These are phyloP conservation scores for Fusarium tjaetaba DNA, from an alignment of 2,329 filamentous ascomycete genomes.

Conservation along the genomic window DNA sequence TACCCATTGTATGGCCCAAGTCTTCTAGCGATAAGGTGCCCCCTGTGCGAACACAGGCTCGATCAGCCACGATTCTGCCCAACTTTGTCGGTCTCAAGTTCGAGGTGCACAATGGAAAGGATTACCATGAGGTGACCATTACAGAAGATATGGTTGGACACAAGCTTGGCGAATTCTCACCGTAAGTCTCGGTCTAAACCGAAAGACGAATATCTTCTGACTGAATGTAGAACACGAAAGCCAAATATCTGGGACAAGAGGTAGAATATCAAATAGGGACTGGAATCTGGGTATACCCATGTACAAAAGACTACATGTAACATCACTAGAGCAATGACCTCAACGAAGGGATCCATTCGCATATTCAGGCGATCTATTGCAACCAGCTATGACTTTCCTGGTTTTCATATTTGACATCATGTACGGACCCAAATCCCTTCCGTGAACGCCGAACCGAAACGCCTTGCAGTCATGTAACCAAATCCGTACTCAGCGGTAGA, in stretches of 20 bases:
- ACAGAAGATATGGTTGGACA: slow-evolving; percentile 97
- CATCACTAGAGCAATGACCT: slow-evolving; percentile 39
- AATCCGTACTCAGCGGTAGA: slow-evolving; percentile 75
- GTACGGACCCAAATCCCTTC: slow-evolving; percentile 8
- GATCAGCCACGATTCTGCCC: slow-evolving; percentile 87
- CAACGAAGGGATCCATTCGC: slow-evolving; percentile 16
- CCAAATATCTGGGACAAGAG: slow-evolving; percentile 64
- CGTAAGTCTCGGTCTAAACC: slow-evolving; percentile 66
- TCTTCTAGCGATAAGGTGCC: slow-evolving; percentile 69
- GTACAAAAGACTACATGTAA: slow-evolving; percentile 47
- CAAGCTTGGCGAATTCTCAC: slow-evolving; percentile 91
- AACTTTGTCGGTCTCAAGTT: slow-evolving; percentile 92
- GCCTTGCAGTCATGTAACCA: slow-evolving; percentile 30
- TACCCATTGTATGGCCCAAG: slow-evolving; percentile 71
- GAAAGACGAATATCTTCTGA: slow-evolving; percentile 2
- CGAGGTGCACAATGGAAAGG: slow-evolving; percentile 91
- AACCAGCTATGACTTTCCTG: slow-evolving; percentile 18
- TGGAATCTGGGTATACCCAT: slow-evolving; percentile 35
- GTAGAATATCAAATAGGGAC: slow-evolving; percentile 37
- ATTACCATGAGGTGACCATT: slow-evolving; percentile 82
- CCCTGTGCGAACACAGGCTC: slow-evolving; percentile 87
- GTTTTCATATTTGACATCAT: slow-evolving; percentile 31
- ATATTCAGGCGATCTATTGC: slow-evolving; percentile 33
- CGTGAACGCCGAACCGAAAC: slow-evolving; percentile 41
- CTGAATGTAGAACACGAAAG: slow-evolving; percentile 61